Evolutionary conservation across 129 eudicot species (phyloP), one percentile per base, ranked within the genome.

Genomic region (Centella asiatica): DNA sequence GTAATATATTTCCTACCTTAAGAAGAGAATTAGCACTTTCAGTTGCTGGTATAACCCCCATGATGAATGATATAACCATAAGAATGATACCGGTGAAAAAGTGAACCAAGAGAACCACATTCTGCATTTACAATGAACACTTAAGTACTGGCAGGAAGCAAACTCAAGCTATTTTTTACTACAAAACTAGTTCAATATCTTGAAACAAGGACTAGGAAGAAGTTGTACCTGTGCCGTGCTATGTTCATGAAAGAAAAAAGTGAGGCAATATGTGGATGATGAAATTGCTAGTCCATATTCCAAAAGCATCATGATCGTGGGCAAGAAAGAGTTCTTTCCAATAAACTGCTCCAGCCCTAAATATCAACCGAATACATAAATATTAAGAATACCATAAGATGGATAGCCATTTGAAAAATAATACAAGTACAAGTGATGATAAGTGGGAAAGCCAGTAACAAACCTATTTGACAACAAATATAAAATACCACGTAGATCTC

Each of bases 221-320:
- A 59, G 60, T n/a, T 33, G 49, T 69, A 90, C 97, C 95, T 90
- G 97, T 65, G 99, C 99, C 84, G 80, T 74, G 69, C 90, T 84
- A 69, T 92, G 99, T 57, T 92, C 96, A 47, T 96, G 71, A 75
- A 92, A 92, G 90, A 87, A 87, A 76, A 92, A 92, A 20, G 99
- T 87, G 48, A 92, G 80, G 69, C 99, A 92, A 75, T 92, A 92
- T 62, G 99, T 92, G 58, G 99, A 92, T 61, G 99, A 92, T 44
- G 99, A 94, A 73, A 84, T 68, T 42, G 99, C 94, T 62, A 78
- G 80, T 60, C 99, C 99, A 74, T 87, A 92, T 81, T 67, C 99
- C 66, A 92, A 62, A 71, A 92, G 83, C 83, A 92, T 65, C 74
- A 84, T 70, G 69, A 87, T 63, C 47, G 96, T 92, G 15, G 95